A percentile compares a stretch with the other conserved stretches of the same genome.
Evolutionary conservation across 2,329 filamentous ascomycete species (phyloP).

Genomic region (Aspergillus fijiensis): DNA sequence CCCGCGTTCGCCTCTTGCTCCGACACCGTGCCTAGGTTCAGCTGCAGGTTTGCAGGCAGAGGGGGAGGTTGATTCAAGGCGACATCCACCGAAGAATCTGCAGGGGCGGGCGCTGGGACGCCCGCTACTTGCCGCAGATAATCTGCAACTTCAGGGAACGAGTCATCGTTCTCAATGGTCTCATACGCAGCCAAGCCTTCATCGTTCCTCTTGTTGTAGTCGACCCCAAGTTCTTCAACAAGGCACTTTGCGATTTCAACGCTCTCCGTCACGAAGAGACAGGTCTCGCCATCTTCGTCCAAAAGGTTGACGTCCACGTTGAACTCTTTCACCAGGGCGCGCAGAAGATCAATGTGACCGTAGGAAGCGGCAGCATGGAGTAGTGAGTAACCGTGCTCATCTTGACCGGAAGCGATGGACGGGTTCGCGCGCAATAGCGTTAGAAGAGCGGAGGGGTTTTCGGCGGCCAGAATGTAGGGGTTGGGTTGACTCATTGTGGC

Average conservation of each 20-base stretch:
- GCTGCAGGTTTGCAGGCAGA: conserved; percentile 71
- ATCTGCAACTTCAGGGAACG: conserved; percentile 71
- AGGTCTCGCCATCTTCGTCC: conserved; percentile 90
- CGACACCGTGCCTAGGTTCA: conserved; percentile 75
- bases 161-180: conserved; percentile 74
- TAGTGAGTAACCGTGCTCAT: conserved; percentile 90
- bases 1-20: conserved; percentile 57
- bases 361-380: conserved; percentile 93
- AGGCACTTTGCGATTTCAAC: conserved; percentile 74
- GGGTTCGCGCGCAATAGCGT: conserved; percentile 72
- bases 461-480: conserved; percentile 74
- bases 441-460: conserved; percentile 72
- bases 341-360: conserved; percentile 77
- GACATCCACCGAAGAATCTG: conserved; percentile 29
- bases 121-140: conserved; percentile 59
- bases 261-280: conserved; percentile 89
- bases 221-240: conserved; percentile 76
- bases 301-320: conserved; percentile 74
- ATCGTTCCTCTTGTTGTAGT: conserved; percentile 63
- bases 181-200: conserved; percentile 80
- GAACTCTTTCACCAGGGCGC: conserved; percentile 72
- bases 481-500: conserved; percentile 51
- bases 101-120: conserved; percentile 24
- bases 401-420: conserved; percentile 73
- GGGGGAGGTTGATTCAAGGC: conserved; percentile 55